Evolutionary conservation across 768 basidiomycete genomes (phyloP).

Genomic region (Nevesoporus exiguus): DNA sequence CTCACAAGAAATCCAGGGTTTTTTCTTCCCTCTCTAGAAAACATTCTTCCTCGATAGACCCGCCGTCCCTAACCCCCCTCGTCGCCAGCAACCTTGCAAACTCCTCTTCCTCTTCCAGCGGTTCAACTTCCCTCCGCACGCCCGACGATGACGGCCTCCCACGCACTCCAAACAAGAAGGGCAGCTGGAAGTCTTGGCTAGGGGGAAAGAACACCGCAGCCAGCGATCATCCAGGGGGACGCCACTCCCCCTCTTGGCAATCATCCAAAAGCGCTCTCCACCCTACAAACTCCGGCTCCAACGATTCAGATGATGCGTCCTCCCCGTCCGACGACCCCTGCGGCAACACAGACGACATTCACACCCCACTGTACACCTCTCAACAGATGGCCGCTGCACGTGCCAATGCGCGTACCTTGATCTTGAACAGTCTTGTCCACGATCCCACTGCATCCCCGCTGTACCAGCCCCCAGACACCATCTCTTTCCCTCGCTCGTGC

Average conservation of each 20-base stretch:
- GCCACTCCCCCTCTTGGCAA: constrained; percentile 31
- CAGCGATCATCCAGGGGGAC: constrained; percentile 28
- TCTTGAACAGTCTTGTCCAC: constrained; percentile 45
- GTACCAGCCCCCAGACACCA: constrained; percentile 33
- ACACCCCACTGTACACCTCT: constrained; percentile 14
- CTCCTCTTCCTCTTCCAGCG: constrained; percentile 62
- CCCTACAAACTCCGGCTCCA: constrained; percentile 22
- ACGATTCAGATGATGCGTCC: constrained; percentile 34
- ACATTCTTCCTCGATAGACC: constrained; percentile 13
- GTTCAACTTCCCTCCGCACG: constrained; percentile 50
- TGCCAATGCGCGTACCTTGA: constrained; percentile 41
- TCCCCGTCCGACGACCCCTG: constrained; percentile 38
- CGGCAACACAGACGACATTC: constrained; percentile 17
- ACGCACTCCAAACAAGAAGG: constrained; percentile 38
- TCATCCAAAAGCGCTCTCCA: constrained; percentile 22
- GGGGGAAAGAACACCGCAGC: constrained; percentile 34
- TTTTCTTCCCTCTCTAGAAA: constrained; percentile 31
- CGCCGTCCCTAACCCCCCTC: constrained; percentile 20
- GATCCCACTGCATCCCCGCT: constrained; percentile 47
- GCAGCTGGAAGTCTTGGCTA: constrained; percentile 59
- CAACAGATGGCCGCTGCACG: constrained; percentile 32
- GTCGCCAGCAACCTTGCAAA: constrained; percentile 35
- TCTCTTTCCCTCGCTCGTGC: constrained; percentile 56
- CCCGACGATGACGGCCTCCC: constrained; percentile 53
- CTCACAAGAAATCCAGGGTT: constrained; percentile 23